phyloP scores from a whole-genome alignment of 257 asterid genomes.

The Catharanthus roseus region DNA sequence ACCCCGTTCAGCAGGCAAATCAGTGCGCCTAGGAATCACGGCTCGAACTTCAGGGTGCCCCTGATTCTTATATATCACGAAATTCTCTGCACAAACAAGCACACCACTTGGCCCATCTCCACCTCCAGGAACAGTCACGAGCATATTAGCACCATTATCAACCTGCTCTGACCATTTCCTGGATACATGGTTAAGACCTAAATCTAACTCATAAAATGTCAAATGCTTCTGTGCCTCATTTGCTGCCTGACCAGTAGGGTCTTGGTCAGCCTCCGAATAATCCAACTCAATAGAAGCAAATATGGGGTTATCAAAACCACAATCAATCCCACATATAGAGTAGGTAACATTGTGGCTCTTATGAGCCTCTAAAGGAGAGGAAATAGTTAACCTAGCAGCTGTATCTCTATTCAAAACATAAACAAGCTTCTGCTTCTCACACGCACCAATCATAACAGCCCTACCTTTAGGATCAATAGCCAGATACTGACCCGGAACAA shows the following conservation, averaged over 20 bases:
- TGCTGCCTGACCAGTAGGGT: conserved; percentile 93
- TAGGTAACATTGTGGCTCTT: conserved; percentile 84
- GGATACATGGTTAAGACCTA: conserved; percentile 95
- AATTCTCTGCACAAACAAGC: conserved; percentile 97
- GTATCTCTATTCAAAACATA: conserved; percentile 97
- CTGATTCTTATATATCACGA: conserved; percentile 91
- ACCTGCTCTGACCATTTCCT: conserved; percentile 98
- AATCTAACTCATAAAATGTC: conserved; percentile 91
- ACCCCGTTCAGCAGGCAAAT: conserved; percentile 96
- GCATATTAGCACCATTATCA: conserved; percentile 95
- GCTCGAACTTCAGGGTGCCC: conserved; percentile 95
- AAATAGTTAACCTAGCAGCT: conserved; percentile 89
- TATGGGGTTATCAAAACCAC: conserved; percentile 95
- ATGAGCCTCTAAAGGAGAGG: conserved; percentile 95
- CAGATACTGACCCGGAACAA: conserved; percentile 93
- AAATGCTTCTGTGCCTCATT: conserved; percentile 82
- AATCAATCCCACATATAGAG: conserved; percentile 85
- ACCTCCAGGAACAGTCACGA: conserved; percentile 98
- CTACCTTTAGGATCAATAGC: conserved; percentile 98
- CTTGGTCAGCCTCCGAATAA: conserved; percentile 96
- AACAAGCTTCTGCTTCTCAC: conserved; percentile 97
- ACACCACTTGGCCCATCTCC: conserved; percentile 99
- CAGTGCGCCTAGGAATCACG: conserved; percentile 89
- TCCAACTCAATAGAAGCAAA: conserved; percentile 97
- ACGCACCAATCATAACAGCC: conserved; percentile 97